These are phyloP conservation scores for Bauhinia variegata DNA, from an alignment of 306 rosid genomes.

Conservation along the genomic window DNA sequence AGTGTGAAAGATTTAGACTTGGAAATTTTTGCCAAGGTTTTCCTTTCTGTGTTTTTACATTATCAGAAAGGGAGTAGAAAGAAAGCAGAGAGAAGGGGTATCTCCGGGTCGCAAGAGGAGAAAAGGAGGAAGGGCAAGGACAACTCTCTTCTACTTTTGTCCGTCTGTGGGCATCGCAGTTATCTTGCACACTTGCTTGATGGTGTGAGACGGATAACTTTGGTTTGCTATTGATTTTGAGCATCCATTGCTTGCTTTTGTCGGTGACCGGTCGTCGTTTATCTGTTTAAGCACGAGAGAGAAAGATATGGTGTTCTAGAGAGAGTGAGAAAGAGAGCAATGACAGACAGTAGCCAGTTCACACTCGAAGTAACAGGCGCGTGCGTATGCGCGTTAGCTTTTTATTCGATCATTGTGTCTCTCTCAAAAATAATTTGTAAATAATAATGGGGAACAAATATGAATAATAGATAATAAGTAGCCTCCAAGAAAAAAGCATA, in stretches of 20 bases:
- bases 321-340: not conserved
- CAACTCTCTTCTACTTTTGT: conserved; percentile 2
- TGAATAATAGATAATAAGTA: too few species aligned
- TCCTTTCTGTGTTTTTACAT: conserved; percentile 37
- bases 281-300: not conserved
- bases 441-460: too few species aligned
- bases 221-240: conserved; percentile 15
- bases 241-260: conserved; percentile 25
- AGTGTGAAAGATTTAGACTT: conserved; percentile 9
- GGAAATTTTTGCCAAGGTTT: not conserved
- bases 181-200: too few species aligned
- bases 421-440: too few species aligned
- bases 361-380: conserved; percentile 7
- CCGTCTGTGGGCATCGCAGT: not conserved
- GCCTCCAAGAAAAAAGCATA: not conserved
- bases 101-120: conserved; percentile 1
- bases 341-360: conserved; percentile 55
- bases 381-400: not conserved
- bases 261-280: conserved; percentile 46
- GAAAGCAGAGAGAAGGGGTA: not conserved
- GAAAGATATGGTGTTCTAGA: not conserved
- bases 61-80: conserved; percentile 30
- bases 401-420: conserved; percentile 32
- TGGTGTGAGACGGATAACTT: not conserved
- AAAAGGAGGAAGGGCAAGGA: not conserved